These are phyloP conservation scores for Phytophthora aleatoria DNA, from an alignment of 352 stramenopile genomes.

Conservation along the genomic window DNA sequence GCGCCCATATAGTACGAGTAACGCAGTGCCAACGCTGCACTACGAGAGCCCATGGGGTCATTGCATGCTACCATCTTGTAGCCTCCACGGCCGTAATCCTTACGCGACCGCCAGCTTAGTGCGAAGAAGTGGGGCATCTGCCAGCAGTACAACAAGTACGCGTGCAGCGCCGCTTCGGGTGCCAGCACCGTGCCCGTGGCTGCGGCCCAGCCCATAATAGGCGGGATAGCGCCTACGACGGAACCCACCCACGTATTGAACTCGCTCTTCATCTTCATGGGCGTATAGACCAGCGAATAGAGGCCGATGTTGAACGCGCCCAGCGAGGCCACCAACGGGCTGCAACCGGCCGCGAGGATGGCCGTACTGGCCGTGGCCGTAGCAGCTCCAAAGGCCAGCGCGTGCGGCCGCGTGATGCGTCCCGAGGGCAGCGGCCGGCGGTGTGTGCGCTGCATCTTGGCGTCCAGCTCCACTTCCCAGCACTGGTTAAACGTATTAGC, in stretches of 20 bases:
- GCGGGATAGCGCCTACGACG: conserved; percentile 98
- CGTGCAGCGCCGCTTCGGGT: conserved; percentile 76
- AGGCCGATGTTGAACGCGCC: conserved; percentile 97
- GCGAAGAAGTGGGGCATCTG: conserved; percentile 99
- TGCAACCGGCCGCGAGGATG: conserved; percentile 92
- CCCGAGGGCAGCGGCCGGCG: conserved; percentile 93
- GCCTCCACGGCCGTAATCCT: conserved; percentile 90
- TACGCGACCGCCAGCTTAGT: conserved; percentile 96
- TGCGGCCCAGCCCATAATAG: conserved; percentile 98
- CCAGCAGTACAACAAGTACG: conserved; percentile 96
- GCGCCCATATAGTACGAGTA: conserved; percentile 96
- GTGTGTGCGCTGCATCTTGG: conserved; percentile 97
- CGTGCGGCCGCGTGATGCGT: conserved; percentile 77
- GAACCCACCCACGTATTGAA: conserved; percentile 99
- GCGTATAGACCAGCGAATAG: conserved; percentile 99
- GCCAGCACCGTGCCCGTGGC: conserved; percentile 87
- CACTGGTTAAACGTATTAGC: conserved; percentile 99
- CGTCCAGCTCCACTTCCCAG: conserved; percentile 95
- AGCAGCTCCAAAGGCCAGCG: conserved; percentile 79
- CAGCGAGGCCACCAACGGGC: conserved; percentile 95
- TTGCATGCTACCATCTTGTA: conserved; percentile 97
- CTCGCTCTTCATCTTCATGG: conserved; percentile 96
- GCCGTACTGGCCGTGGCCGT: conserved; percentile 89
- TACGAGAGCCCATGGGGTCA: conserved; percentile 92
- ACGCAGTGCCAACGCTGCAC: conserved; percentile 90